These are phyloP conservation scores for Blumeria graminis DNA, from an alignment of 2,329 filamentous ascomycete genomes.

Conservation along the genomic window DNA sequence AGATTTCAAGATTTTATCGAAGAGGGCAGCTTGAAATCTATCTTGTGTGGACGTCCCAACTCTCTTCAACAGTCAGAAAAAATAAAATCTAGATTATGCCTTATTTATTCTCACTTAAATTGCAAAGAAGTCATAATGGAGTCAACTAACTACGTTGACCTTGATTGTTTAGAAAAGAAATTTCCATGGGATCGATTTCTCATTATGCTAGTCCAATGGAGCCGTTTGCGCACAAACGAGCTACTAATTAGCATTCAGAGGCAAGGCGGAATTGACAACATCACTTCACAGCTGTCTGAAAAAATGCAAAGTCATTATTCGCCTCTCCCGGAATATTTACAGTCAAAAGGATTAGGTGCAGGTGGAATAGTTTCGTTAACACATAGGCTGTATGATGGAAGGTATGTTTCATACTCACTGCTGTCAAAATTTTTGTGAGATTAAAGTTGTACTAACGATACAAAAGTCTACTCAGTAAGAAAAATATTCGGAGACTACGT, in stretches of 20 bases:
- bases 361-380: too few species aligned
- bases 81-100: not conserved
- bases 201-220: not conserved
- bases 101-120: not conserved
- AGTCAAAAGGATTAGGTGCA: too few species aligned
- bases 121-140: not conserved
- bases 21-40: conserved; percentile 15
- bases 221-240: not conserved
- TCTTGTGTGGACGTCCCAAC: conserved; percentile 3
- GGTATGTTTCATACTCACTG: too few species aligned
- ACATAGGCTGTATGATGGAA: too few species aligned
- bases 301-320: too few species aligned
- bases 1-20: conserved; percentile 16
- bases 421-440: too few species aligned
- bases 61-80: not conserved
- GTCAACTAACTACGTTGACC: not conserved
- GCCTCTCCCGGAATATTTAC: too few species aligned
- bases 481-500: too few species aligned
- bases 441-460: too few species aligned
- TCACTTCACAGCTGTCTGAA: not conserved
- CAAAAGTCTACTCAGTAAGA: too few species aligned
- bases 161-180: not conserved
- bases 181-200: not conserved
- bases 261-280: not conserved
- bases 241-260: not conserved